phyloP scores from a whole-genome alignment of 192 early-diverging fungal genomes.

The Entrophospora sp. region DNA sequence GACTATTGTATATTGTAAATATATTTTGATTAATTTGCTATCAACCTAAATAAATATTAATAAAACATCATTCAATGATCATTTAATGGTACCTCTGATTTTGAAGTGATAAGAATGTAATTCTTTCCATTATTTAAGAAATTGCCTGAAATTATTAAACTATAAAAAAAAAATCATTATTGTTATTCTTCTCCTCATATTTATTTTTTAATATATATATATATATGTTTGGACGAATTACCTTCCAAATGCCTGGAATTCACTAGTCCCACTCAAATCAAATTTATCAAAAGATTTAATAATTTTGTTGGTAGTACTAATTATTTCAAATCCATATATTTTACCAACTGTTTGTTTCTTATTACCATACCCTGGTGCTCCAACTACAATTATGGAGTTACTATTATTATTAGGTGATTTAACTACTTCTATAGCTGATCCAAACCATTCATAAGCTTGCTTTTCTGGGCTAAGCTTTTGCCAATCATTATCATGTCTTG shows the following conservation, averaged over 20 bases:
- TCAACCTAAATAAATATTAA: no score
- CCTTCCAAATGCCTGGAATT: conserved; percentile 34
- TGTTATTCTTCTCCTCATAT: no score
- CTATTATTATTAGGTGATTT: not conserved
- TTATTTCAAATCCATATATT: conserved; percentile 27
- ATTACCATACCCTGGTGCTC: conserved; percentile 24
- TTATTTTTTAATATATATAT: no score
- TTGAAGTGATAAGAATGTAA: not conserved
- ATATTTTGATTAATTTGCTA: no score
- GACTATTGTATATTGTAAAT: conserved; percentile 1
- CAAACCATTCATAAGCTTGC: conserved; percentile 6
- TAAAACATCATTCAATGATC: no score
- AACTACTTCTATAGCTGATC: not conserved
- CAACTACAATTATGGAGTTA: conserved; percentile 20
- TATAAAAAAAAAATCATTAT: conserved; percentile 13
- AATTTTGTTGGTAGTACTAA: not conserved
- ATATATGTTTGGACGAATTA: conserved; percentile 15
- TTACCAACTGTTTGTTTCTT: conserved; percentile 19
- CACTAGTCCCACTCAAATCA: conserved; percentile 23
- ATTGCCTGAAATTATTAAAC: conserved; percentile 3
- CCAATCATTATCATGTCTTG: not conserved
- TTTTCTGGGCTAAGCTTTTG: not conserved
- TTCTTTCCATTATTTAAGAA: not conserved
- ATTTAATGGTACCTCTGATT: conserved; percentile 16
- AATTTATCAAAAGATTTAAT: not conserved